A percentile compares a stretch with the other conserved stretches of the same genome.
Evolutionary conservation across 768 basidiomycete genomes (phyloP).

Genomic region (Coprinopsis sp.): DNA sequence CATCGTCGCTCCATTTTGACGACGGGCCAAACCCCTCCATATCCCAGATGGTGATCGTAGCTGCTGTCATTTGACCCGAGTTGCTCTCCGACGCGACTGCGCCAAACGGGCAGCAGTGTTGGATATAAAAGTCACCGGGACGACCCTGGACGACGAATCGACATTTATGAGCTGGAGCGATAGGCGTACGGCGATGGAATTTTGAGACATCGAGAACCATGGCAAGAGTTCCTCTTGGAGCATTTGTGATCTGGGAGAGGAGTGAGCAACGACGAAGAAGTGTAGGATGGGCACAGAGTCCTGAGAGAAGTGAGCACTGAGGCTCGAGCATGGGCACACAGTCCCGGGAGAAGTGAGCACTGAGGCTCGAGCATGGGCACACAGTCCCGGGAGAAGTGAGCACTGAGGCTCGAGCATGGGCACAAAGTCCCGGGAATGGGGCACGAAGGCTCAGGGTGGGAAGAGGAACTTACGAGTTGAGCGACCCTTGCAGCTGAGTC

Average conservation of each 20-base stretch:
- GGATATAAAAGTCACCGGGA: conserved; percentile 22
- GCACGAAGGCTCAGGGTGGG: too few species aligned
- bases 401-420: too few species aligned
- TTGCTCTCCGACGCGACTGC: conserved; percentile 12
- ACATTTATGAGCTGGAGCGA: conserved; percentile 26
- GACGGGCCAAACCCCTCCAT: conserved; percentile 3
- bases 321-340: too few species aligned
- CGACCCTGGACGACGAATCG: conserved; percentile 27
- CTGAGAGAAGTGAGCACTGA: too few species aligned
- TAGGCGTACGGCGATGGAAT: conserved; percentile 30
- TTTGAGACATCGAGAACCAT: conserved; percentile 27
- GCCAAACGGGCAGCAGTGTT: conserved; percentile 18
- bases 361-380: conserved; percentile 19
- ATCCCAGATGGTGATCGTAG: conserved; percentile 11
- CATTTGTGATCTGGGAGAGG: conserved; percentile 11
- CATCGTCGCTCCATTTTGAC: conserved; percentile 20
- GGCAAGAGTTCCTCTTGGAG: conserved; percentile 26
- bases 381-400: too few species aligned
- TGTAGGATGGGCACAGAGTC: too few species aligned
- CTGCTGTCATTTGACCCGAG: conserved; percentile 15
- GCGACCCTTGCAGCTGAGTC: conserved; percentile 20
- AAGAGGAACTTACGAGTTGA: conserved; percentile 18
- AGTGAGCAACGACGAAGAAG: background rate
- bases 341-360: too few species aligned
- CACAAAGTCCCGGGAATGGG: conserved; percentile 22